Evolutionary conservation across 208 protist genomes (phyloP).

Genomic region (Leishmania tropica): DNA sequence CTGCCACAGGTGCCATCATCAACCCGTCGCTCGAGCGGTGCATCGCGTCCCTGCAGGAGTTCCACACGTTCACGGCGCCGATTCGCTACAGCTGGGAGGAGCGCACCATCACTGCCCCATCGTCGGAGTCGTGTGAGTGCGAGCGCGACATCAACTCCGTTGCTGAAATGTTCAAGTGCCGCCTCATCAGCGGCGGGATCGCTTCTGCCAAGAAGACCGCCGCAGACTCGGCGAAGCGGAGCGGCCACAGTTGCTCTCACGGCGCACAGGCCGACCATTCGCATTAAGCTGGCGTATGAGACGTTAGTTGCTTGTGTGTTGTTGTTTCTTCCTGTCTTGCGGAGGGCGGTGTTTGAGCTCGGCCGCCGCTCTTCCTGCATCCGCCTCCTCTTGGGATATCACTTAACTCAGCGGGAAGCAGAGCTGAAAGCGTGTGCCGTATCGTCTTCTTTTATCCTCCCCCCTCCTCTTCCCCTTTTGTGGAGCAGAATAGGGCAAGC

Average conservation of each 20-base stretch:
- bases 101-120: slow-evolving; percentile 36
- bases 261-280: slow-evolving; percentile 3
- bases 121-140: slow-evolving; percentile 50
- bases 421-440: neutral
- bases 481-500: neutral
- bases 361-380: neutral
- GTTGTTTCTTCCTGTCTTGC: neutral
- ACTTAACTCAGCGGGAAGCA: neutral
- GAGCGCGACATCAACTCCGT: slow-evolving; percentile 64
- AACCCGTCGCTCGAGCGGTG: slow-evolving; percentile 59
- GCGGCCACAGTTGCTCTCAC: slow-evolving; percentile 5
- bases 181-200: neutral
- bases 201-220: neutral
- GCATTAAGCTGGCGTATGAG: neutral
- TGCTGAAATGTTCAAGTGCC: slow-evolving; percentile 52
- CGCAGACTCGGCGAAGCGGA: neutral
- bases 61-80: slow-evolving; percentile 50
- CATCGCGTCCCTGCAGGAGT: slow-evolving; percentile 43
- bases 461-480: neutral
- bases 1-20: slow-evolving; percentile 38
- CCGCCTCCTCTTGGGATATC: neutral
- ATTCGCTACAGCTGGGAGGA: slow-evolving; percentile 74
- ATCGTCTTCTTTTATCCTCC: neutral
- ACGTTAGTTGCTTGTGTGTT: neutral
- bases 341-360: neutral